A percentile compares a stretch with the other conserved stretches of the same genome.
These are phyloP conservation scores for Anisodus acutangulus DNA, from an alignment of 257 asterid genomes.

Conservation along the genomic window DNA sequence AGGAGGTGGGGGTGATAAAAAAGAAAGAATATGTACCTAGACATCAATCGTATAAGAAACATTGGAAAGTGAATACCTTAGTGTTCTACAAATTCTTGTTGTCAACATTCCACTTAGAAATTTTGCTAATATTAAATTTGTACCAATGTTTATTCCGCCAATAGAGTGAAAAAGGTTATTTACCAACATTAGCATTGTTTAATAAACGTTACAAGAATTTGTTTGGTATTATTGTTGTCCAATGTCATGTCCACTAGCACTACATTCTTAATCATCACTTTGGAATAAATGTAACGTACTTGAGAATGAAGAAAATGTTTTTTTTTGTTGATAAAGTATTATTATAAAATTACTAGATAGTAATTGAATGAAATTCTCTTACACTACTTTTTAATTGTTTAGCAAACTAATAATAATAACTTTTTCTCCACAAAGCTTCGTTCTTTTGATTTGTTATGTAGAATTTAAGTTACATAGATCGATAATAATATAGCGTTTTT, in stretches of 20 bases:
- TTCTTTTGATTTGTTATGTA: background rate
- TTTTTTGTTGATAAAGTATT: background rate
- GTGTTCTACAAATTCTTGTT: background rate
- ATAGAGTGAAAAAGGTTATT: background rate
- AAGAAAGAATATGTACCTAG: background rate
- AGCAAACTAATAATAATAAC: background rate
- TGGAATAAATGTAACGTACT: slow-evolving; percentile 16
- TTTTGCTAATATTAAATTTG: background rate
- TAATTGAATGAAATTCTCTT: background rate
- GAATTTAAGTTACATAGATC: too few species aligned
- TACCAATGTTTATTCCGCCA: background rate
- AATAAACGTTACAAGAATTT: background rate
- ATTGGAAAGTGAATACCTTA: background rate
- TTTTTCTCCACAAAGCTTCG: background rate
- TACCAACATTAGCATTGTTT: background rate
- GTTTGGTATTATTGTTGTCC: background rate
- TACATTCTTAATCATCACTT: slow-evolving; percentile 13
- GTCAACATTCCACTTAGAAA: background rate
- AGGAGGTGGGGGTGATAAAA: background rate
- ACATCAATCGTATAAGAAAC: background rate
- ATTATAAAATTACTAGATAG: background rate
- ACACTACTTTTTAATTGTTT: too few species aligned
- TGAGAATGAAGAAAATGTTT: background rate
- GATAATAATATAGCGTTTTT: too few species aligned
- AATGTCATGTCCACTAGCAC: background rate